These are phyloP conservation scores for Tylopilus rubrobrunneus DNA, from an alignment of 768 basidiomycete species.

Conservation along the genomic window DNA sequence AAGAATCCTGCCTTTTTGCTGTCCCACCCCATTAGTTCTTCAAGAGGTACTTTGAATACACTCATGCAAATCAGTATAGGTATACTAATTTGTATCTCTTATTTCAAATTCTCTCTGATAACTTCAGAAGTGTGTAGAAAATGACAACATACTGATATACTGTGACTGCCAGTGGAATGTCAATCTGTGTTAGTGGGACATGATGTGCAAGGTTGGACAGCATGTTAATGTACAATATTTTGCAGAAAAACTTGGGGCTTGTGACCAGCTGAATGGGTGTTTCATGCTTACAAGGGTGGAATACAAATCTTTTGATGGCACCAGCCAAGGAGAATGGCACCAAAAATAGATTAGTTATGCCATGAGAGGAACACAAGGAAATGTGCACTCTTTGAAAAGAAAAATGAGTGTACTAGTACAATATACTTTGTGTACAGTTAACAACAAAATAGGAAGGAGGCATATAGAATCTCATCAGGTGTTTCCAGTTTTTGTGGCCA, in stretches of 20 bases:
- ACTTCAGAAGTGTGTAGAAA: neutral
- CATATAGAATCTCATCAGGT: constrained; percentile 48
- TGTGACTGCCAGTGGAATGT: constrained; percentile 69
- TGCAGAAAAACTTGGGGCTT: constrained; percentile 88
- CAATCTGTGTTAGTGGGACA: constrained; percentile 84
- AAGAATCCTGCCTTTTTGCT: constrained; percentile 81
- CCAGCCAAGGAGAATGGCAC: constrained; percentile 89
- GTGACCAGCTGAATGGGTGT: neutral
- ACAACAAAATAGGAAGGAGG: neutral
- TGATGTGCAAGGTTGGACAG: constrained; percentile 73
- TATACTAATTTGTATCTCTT: constrained; percentile 64
- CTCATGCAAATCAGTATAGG: constrained; percentile 59
- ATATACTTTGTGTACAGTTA: constrained; percentile 60
- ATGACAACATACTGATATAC: constrained; percentile 59
- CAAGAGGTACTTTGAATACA: constrained; percentile 77
- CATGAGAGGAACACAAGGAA: neutral
- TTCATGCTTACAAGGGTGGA: neutral
- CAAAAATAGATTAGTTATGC: constrained; percentile 28
- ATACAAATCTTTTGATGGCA: constrained; percentile 71
- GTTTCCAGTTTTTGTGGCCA: constrained; percentile 77
- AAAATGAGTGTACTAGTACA: constrained; percentile 65
- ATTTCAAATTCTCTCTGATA: constrained; percentile 71
- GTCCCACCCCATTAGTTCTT: constrained; percentile 78
- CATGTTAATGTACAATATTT: constrained; percentile 71
- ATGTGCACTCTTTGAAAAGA: constrained; percentile 78